A percentile compares a stretch with the other conserved stretches of the same genome.
phyloP scores from a whole-genome alignment of 2,329 filamentous ascomycete genomes.

The Orbilia ellipsospora region DNA sequence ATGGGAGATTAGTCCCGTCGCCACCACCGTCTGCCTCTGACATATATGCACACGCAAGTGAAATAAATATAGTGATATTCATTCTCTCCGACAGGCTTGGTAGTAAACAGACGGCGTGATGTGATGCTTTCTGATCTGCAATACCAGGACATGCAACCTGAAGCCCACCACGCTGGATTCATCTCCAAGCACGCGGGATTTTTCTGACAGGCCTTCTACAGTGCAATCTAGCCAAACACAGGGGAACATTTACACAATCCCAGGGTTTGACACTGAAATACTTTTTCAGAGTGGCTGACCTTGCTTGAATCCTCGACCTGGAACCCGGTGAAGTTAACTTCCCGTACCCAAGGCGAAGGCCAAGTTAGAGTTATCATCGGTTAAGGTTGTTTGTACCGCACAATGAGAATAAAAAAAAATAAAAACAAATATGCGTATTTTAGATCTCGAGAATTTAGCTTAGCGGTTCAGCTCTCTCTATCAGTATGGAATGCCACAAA shows the following conservation, averaged over 20 bases:
- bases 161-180: conserved; percentile 5
- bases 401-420: too few relatives aligned
- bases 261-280: too few relatives aligned
- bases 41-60: conserved; percentile 6
- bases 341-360: too few relatives aligned
- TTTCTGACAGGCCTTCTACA: not conserved
- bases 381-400: too few relatives aligned
- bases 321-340: too few relatives aligned
- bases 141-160: conserved; percentile 9
- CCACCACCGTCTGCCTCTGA: conserved; percentile 27
- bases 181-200: conserved; percentile 19
- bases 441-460: too few relatives aligned
- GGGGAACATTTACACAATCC: too few relatives aligned
- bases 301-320: too few relatives aligned
- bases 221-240: not conserved
- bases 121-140: not conserved
- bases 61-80: conserved; percentile 20
- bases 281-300: too few relatives aligned
- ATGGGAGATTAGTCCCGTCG: conserved; percentile 22
- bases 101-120: conserved; percentile 24
- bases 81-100: conserved; percentile 31
- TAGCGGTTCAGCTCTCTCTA: conserved; percentile 29
- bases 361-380: too few relatives aligned
- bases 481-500: conserved; percentile 36
- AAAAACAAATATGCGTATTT: too few relatives aligned